These are phyloP conservation scores for Fusarium mundagurra DNA, from an alignment of 2,329 filamentous ascomycete genomes.

Conservation along the genomic window DNA sequence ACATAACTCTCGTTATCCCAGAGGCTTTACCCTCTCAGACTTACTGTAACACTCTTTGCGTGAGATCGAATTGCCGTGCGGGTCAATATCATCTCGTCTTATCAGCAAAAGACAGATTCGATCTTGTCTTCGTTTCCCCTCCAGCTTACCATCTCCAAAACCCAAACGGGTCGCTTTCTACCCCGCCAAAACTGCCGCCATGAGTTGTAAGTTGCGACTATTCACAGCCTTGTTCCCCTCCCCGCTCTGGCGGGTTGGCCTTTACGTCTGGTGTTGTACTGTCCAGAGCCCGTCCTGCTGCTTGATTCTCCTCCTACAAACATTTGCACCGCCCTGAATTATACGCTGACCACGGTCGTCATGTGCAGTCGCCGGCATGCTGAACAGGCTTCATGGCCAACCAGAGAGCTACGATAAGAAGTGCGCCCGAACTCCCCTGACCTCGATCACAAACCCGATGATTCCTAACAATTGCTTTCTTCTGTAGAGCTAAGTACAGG, in stretches of 20 bases:
- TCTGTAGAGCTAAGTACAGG: slow-evolving; percentile 79
- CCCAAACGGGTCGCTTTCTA: slow-evolving; percentile 26
- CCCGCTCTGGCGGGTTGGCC: slow-evolving; percentile 31
- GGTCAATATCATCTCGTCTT: background rate
- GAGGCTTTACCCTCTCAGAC: slow-evolving; percentile 18
- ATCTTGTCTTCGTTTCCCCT: slow-evolving; percentile 15
- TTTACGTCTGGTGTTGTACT: slow-evolving; percentile 1
- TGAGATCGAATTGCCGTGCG: slow-evolving; percentile 18
- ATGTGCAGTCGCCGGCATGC: slow-evolving; percentile 80
- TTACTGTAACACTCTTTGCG: slow-evolving; percentile 7
- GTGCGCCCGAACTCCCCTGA: slow-evolving; percentile 58
- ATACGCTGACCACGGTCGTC: slow-evolving; percentile 38
- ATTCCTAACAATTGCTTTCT: slow-evolving; percentile 39
- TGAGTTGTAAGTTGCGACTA: slow-evolving; percentile 47
- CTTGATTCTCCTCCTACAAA: background rate
- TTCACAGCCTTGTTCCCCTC: slow-evolving; percentile 39
- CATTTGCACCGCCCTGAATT: background rate
- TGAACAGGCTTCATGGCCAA: slow-evolving; percentile 95
- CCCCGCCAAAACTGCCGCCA: slow-evolving; percentile 43
- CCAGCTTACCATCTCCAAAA: slow-evolving; percentile 12
- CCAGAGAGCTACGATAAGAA: slow-evolving; percentile 99
- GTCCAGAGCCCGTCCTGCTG: background rate
- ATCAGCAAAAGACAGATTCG: background rate
- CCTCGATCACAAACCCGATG: slow-evolving; percentile 13
- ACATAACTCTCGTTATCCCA: slow-evolving; percentile 17